A percentile compares a stretch with the other conserved stretches of the same genome.
Conservation (phyloP, 2,329 filamentous ascomycete species). For the Phialophora verrucosa region DNA sequence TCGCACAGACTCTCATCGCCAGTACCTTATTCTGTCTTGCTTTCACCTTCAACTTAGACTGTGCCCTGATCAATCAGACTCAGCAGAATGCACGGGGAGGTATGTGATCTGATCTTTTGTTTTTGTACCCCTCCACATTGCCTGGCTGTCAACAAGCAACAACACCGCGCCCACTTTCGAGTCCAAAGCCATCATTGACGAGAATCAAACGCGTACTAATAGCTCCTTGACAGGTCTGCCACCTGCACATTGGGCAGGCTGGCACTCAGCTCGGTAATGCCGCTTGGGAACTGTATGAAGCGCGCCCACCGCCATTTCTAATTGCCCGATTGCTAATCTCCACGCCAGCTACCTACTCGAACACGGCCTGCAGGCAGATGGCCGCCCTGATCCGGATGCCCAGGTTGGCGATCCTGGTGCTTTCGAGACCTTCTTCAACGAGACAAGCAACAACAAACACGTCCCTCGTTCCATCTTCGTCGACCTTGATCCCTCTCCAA, state of each 20-base stretch:
- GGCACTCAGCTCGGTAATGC: slow-evolving; percentile 71
- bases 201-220: slow-evolving; percentile 22
- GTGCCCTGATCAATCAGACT: not conserved
- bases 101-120: slow-evolving; percentile 22
- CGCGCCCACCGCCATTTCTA: slow-evolving; percentile 42
- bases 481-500: slow-evolving; percentile 69
- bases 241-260: slow-evolving; percentile 72
- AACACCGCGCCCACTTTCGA: slow-evolving; percentile 10
- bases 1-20: not conserved
- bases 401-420: slow-evolving; percentile 61
- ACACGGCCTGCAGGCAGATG: slow-evolving; percentile 67
- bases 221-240: slow-evolving; percentile 59
- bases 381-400: slow-evolving; percentile 62
- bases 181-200: not conserved
- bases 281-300: slow-evolving; percentile 70
- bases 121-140: slow-evolving; percentile 29
- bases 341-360: slow-evolving; percentile 64
- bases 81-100: slow-evolving; percentile 32
- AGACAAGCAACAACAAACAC: slow-evolving; percentile 68
- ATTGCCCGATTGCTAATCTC: slow-evolving; percentile 33
- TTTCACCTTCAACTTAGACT: not conserved
- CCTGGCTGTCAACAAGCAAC: slow-evolving; percentile 20
- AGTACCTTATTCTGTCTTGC: not conserved
- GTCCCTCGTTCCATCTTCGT: slow-evolving; percentile 71
- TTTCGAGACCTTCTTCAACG: slow-evolving; percentile 70